Evolutionary conservation across 306 rosid genomes (phyloP), one percentile per base, ranked within the genome.

Genomic region (Vigna radiata): DNA sequence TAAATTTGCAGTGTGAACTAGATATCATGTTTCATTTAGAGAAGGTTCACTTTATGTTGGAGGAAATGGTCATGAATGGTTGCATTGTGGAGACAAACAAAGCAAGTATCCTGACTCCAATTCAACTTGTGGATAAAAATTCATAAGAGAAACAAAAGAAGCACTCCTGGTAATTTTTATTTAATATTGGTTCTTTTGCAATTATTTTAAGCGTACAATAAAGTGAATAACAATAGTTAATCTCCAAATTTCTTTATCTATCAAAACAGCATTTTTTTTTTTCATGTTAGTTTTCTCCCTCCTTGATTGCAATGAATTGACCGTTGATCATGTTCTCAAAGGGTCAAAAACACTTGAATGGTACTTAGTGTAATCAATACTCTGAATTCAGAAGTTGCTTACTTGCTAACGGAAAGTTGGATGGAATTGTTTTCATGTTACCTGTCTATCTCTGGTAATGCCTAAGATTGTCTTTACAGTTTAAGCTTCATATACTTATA

Each of bases 21-120:
- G 99, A 95, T 80, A 95, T 95, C 77, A 95, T 95, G 99, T 95
- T 95, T 81, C 99, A 95, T 83, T 80, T 95, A 65, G 96, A 95
- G 85, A 95, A 95, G 33, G 96, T 96, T 19, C 97, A 95, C 83
- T 95, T 92, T 91, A 90, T 92, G 96, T 83, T 95, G 86, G 99
- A 95, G 86, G 97, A 92, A 83, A 90, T 89, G 97, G 97, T 95
- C 79, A 88, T 95, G 97, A 95, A 92, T 78, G 97, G 97, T 27
- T 92, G 96, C 73, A 48, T 95, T 37, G 92, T 95, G 68, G 97
- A 95, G 87, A 89, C 91, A 3, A 89, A 89, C 91, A 93, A 90
- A 84, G 11, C 89, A 55, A 90, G 84, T 81, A 91, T 94, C 77
- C 81, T 94, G 78, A 76, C 94, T 54, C 98, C 97, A 27, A 90